Percentiles rank a stretch among this genome's conserved stretches.
Conservation (phyloP, 257 asterid species). For the Solanum sitiens region DNA sequence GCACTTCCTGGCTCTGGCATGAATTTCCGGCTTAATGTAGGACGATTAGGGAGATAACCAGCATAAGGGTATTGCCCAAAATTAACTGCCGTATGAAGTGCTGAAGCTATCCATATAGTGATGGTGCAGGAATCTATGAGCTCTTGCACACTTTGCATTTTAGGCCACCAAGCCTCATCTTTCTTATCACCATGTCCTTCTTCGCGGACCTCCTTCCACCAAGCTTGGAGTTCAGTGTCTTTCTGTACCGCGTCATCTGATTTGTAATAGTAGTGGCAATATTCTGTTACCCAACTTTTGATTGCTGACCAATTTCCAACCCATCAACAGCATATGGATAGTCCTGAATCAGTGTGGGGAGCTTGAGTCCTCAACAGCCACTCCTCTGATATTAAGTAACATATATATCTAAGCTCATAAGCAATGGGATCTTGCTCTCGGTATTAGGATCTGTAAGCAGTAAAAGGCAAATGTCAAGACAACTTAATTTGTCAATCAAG, state of each 20-base stretch:
- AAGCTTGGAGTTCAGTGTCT: slow-evolving; percentile 57
- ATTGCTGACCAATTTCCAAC: slow-evolving; percentile 74
- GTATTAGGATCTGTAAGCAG: slow-evolving; percentile 8
- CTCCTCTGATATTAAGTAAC: slow-evolving; percentile 22
- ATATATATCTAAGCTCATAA: slow-evolving; percentile 3
- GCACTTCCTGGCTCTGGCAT: too few species aligned
- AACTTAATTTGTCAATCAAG: background rate
- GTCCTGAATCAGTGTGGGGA: slow-evolving; percentile 46
- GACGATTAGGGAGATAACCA: background rate
- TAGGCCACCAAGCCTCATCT: slow-evolving; percentile 66
- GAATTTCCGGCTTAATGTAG: too few species aligned
- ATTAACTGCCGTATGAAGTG: slow-evolving; percentile 44
- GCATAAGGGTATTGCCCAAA: too few species aligned
- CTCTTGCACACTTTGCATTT: slow-evolving; percentile 45
- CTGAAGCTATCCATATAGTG: slow-evolving; percentile 68
- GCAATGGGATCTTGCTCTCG: slow-evolving; percentile 16
- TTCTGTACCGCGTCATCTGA: slow-evolving; percentile 23
- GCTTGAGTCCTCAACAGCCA: slow-evolving; percentile 47
- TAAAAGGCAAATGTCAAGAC: background rate
- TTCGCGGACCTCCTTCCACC: slow-evolving; percentile 72
- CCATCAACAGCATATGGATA: slow-evolving; percentile 85
- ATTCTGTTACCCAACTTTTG: slow-evolving; percentile 55
- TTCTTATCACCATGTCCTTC: slow-evolving; percentile 65
- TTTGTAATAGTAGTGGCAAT: slow-evolving; percentile 53
- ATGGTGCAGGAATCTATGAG: slow-evolving; percentile 54